phyloP scores from a whole-genome alignment of 2,329 filamentous ascomycete genomes.

The Penicillium sp. region DNA sequence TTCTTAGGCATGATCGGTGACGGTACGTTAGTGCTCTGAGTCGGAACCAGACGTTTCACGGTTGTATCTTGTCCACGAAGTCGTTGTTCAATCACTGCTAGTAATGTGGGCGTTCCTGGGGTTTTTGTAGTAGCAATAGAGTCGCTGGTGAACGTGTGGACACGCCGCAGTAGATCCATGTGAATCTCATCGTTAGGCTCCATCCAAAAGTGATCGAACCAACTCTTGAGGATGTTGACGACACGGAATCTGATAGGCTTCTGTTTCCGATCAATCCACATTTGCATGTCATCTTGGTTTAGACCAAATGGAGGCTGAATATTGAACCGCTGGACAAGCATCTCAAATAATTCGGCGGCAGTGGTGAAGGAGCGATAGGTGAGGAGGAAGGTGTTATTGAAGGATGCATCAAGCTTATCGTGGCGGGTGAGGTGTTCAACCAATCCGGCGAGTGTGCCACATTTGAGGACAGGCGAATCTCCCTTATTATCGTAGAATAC shows the following conservation, averaged over 20 bases:
- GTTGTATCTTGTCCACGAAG: slow-evolving; percentile 78
- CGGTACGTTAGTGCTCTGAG: slow-evolving; percentile 76
- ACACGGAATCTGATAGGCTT: slow-evolving; percentile 94
- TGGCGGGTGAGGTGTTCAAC: slow-evolving; percentile 95
- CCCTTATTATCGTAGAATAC: slow-evolving; percentile 84
- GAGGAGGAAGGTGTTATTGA: slow-evolving; percentile 96
- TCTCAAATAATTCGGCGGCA: slow-evolving; percentile 85
- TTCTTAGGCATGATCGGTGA: slow-evolving; percentile 94
- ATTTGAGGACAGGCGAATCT: slow-evolving; percentile 74
- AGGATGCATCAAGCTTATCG: slow-evolving; percentile 89
- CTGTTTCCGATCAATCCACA: slow-evolving; percentile 91
- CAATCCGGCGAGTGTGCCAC: slow-evolving; percentile 81
- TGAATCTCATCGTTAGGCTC: slow-evolving; percentile 85
- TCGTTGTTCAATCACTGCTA: slow-evolving; percentile 84
- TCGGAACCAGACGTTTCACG: slow-evolving; percentile 82
- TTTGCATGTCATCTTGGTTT: slow-evolving; percentile 70
- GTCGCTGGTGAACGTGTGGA: slow-evolving; percentile 87
- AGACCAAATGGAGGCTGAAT: slow-evolving; percentile 88
- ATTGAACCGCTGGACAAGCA: slow-evolving; percentile 86
- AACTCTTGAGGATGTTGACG: slow-evolving; percentile 95
- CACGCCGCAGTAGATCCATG: slow-evolving; percentile 79
- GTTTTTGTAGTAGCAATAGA: slow-evolving; percentile 92
- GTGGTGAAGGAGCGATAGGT: slow-evolving; percentile 95
- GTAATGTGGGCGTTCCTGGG: slow-evolving; percentile 78
- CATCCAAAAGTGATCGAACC: slow-evolving; percentile 99